phyloP scores from a whole-genome alignment of 1,139 yeast genomes.

The Magnusiomyces fungicola region DNA sequence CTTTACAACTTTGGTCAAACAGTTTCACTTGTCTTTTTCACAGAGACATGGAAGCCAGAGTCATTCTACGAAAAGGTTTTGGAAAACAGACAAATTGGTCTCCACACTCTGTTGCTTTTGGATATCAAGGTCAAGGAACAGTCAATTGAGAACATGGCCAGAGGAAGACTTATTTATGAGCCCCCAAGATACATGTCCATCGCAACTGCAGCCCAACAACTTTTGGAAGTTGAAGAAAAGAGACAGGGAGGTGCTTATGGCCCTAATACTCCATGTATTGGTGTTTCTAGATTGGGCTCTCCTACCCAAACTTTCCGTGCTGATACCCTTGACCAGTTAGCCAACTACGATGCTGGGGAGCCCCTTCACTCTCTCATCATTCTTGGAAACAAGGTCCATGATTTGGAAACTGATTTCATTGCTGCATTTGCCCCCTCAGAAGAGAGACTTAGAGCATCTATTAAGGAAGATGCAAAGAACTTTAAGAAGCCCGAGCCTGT shows the following conservation, averaged over 20 bases:
- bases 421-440: constrained; percentile 53
- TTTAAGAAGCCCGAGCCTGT: constrained; percentile 41
- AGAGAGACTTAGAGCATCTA: constrained; percentile 51
- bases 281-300: constrained; percentile 85
- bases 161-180: constrained; percentile 86
- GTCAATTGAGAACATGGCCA: constrained; percentile 86
- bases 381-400: constrained; percentile 91
- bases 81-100: constrained; percentile 85
- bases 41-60: constrained; percentile 94
- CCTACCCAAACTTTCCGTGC: constrained; percentile 78
- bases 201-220: constrained; percentile 79
- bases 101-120: constrained; percentile 79
- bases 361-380: constrained; percentile 89
- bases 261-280: constrained; percentile 84
- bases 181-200: constrained; percentile 97
- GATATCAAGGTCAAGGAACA: constrained; percentile 97
- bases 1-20: constrained; percentile 95
- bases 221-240: constrained; percentile 75
- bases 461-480: constrained; percentile 62
- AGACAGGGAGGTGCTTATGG: constrained; percentile 65
- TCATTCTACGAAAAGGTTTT: constrained; percentile 81
- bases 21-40: constrained; percentile 89
- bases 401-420: constrained; percentile 80
- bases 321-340: constrained; percentile 61
- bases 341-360: constrained; percentile 83